Evolutionary conservation across 345 rosid genomes (phyloP), one percentile per base, ranked within the genome.

Genomic region (Erysimum cheiranthoides): DNA sequence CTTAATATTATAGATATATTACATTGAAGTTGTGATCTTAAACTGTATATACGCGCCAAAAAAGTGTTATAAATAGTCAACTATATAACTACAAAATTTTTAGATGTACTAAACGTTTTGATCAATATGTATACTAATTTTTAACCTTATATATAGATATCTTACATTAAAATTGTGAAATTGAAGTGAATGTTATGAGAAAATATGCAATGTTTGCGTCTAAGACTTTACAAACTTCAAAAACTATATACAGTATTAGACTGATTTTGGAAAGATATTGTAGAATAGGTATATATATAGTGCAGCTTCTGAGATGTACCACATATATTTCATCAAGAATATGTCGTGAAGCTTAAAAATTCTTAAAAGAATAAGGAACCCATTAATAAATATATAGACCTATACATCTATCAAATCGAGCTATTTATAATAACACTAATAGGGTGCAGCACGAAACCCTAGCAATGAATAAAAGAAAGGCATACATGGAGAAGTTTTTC

Each of bases 381-480:
- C 64, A 11, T 53, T 61, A n/a, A 42, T 5, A 43, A 69, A 52
- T n/a, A n/a, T n/a, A n/a, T 12, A 53, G 39, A 62, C 36, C 11
- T 53, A 63, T 42, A 40, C 25, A 61, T 70, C 57, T 56, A 70
- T 38, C 56, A 18, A 57, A 18, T 43, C 14, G 40, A 70, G 59
- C 69, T 39, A 70, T 16, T 40, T 2, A 46, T 62, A 61, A 45
- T 52, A 56, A 34, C 51, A 56, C 10, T 6, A 14, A 58, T 31
- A 65, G 12, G 50, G 10, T 61, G 38, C 12, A 40, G 17, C 78
- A 42, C 60, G 61, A 73, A 72, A 45, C 77, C 77, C 73, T 71
- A 71, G 73, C 73, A 60, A 51, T 32, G 42, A 59, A 71, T 77
- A 34, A 58, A 57, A 57, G 36, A 70, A 77, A 77, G 34, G 28